These are phyloP conservation scores for Circinella umbellata DNA, from an alignment of 371 early-diverging fungal species.

Conservation along the genomic window DNA sequence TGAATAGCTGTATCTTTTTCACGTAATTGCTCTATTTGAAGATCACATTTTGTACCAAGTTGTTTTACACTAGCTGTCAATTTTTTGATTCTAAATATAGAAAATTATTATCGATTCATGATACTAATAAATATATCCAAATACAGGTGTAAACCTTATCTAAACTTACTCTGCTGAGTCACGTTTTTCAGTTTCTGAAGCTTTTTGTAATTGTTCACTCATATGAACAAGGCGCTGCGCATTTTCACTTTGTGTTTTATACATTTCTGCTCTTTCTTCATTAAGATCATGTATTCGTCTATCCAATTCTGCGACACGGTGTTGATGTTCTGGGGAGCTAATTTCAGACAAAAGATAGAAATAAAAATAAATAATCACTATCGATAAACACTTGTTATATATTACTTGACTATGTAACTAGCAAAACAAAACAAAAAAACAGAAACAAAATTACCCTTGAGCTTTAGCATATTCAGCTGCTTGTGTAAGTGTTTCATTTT, in stretches of 20 bases:
- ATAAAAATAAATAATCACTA: background rate
- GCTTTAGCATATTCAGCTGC: constrained; percentile 13
- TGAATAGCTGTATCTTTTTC: constrained; percentile 92
- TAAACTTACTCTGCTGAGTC: constrained; percentile 64
- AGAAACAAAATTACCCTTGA: constrained; percentile 17
- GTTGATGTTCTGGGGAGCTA: constrained; percentile 52
- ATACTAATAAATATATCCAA: no score
- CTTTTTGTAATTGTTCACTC: constrained; percentile 74
- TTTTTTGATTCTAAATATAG: constrained; percentile 46
- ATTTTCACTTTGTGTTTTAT: constrained; percentile 89
- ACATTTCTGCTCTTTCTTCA: constrained; percentile 88
- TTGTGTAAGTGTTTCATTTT: constrained; percentile 10
- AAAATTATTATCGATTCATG: constrained; percentile 13
- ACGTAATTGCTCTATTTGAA: constrained; percentile 60
- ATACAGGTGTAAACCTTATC: no score
- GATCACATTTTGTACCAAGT: constrained; percentile 52
- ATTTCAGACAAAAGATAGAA: background rate
- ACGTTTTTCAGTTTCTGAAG: constrained; percentile 68
- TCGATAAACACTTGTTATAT: no score
- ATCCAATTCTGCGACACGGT: constrained; percentile 77
- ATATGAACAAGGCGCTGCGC: constrained; percentile 88
- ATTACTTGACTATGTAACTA: no score
- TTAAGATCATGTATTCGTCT: constrained; percentile 75
- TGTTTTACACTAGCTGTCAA: constrained; percentile 47
- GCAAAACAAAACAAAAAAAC: background rate